These are phyloP conservation scores for Myrica gale DNA, from an alignment of 306 rosid species.

Conservation along the genomic window DNA sequence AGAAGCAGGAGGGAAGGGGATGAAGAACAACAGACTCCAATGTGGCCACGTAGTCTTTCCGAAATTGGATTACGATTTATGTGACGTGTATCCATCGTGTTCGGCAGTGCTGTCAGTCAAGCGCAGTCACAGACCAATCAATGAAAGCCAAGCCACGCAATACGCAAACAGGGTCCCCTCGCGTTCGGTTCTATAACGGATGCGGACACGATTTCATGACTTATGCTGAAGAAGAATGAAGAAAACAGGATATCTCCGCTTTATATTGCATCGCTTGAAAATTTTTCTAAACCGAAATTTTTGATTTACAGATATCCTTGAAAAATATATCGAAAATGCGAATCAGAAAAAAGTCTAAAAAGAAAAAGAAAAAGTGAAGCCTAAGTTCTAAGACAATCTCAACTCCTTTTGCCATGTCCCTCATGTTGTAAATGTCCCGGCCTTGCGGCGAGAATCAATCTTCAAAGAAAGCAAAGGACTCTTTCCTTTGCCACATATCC, in stretches of 20 bases:
- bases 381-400: background rate
- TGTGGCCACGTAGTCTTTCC: constrained; percentile 48
- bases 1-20: background rate
- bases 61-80: constrained; percentile 30
- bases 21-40: constrained; percentile 24
- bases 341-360: background rate
- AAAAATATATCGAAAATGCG: background rate
- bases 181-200: no score
- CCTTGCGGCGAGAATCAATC: constrained; percentile 22
- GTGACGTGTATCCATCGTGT: constrained; percentile 28
- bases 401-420: constrained; percentile 1
- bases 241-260: no score
- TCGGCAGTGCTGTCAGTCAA: background rate
- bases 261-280: background rate
- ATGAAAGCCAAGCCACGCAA: background rate
- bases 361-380: background rate
- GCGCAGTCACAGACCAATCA: constrained; percentile 1
- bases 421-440: constrained; percentile 7
- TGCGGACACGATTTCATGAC: no score
- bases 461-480: background rate
- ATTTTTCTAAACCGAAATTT: background rate
- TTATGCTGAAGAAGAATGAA: no score
- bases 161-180: background rate
- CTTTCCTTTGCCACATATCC: background rate
- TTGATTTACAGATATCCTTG: background rate